Evolutionary conservation across 441 rosid species (phyloP).

Genomic region (Biscutella laevigata): DNA sequence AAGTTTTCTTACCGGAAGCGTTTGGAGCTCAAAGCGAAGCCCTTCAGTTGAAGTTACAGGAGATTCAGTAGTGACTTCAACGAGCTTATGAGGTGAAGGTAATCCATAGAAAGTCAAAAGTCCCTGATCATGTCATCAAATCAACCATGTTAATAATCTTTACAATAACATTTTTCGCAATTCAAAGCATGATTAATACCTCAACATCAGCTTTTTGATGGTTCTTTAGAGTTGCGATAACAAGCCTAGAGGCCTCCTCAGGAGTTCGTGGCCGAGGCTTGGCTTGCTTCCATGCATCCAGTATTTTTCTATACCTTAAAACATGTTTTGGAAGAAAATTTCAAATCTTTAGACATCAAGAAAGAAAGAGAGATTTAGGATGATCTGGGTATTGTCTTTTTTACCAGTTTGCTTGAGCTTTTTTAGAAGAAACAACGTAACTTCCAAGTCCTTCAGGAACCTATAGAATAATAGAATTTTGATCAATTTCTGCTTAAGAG

Average conservation of each 20-base stretch:
- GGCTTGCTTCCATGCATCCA: constrained; percentile 70
- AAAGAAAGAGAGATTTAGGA: constrained; percentile 20
- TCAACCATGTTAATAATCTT: not conserved
- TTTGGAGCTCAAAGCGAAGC: constrained; percentile 47
- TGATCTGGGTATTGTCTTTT: constrained; percentile 13
- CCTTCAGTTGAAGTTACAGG: constrained; percentile 45
- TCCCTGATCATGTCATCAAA: constrained; percentile 37
- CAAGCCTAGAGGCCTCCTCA: constrained; percentile 62
- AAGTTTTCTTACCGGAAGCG: constrained; percentile 47
- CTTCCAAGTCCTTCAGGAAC: constrained; percentile 61
- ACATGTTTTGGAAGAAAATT: constrained; percentile 4
- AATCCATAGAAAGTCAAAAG: constrained; percentile 74
- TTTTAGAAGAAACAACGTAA: constrained; percentile 72
- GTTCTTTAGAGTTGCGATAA: constrained; percentile 45
- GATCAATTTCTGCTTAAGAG: not conserved
- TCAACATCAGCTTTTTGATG: constrained; percentile 62
- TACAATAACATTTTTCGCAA: not conserved
- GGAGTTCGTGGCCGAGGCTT: constrained; percentile 61
- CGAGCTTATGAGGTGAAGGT: constrained; percentile 45
- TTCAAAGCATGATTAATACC: constrained; percentile 39
- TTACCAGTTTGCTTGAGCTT: constrained; percentile 94
- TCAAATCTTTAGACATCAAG: not conserved
- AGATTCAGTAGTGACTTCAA: constrained; percentile 27
- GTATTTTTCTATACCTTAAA: constrained; percentile 71
- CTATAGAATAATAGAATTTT: constrained; percentile 18